Evolutionary conservation across 768 basidiomycete species (phyloP).

Genomic region (Naganishia vaughanmartiniae): DNA sequence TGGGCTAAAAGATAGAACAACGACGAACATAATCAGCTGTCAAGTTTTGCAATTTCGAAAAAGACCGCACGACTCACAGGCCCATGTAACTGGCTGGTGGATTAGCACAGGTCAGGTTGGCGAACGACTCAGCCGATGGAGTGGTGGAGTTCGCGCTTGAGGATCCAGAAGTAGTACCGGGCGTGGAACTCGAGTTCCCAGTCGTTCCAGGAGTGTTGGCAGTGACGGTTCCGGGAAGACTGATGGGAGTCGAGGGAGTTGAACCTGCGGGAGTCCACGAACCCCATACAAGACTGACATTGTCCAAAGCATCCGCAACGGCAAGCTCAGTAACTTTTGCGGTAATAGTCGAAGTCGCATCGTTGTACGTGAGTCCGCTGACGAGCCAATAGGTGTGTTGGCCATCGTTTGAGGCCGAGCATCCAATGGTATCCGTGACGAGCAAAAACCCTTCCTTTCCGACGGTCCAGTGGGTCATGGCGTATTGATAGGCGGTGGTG

Average conservation of each 20-base stretch:
- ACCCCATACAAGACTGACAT: slow-evolving; percentile 28
- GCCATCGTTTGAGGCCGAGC: slow-evolving; percentile 17
- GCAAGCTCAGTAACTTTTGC: slow-evolving; percentile 25
- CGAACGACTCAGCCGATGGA: not conserved
- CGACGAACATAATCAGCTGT: not conserved
- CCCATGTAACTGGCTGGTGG: slow-evolving; percentile 1
- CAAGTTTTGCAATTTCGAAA: not conserved
- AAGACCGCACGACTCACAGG: not conserved
- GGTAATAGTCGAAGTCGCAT: not conserved
- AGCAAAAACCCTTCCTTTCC: slow-evolving; percentile 16
- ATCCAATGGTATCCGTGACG: slow-evolving; percentile 25
- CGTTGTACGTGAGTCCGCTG: slow-evolving; percentile 9
- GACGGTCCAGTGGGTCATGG: slow-evolving; percentile 7
- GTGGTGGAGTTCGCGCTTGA: not conserved
- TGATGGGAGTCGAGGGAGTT: not conserved
- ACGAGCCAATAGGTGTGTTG: slow-evolving; percentile 30
- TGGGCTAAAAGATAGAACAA: slow-evolving; percentile 8
- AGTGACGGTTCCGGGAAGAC: not conserved
- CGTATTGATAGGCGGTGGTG: slow-evolving; percentile 15
- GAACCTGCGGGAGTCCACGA: slow-evolving; percentile 13
- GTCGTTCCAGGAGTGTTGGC: not conserved
- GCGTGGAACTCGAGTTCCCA: not conserved
- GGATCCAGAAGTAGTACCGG: not conserved
- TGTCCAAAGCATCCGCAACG: slow-evolving; percentile 24
- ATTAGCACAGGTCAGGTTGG: slow-evolving; percentile 9